Conservation (phyloP, 1,284 basidiomycete species). For the Fomitopsis betulina region DNA sequence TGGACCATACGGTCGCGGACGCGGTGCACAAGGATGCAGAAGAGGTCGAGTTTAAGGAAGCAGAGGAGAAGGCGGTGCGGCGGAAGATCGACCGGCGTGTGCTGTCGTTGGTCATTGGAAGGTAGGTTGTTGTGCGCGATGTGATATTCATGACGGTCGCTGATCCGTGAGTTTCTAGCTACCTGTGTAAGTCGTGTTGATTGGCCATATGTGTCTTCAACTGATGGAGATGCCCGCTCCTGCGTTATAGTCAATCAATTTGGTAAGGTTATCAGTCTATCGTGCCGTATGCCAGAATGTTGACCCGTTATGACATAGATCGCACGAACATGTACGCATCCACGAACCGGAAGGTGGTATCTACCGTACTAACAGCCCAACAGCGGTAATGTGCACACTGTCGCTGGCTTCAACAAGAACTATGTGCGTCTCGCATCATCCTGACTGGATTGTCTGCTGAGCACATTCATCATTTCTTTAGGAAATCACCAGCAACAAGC, state of each 20-base stretch:
- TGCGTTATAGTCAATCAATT: slow-evolving; percentile 49
- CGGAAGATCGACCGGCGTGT: slow-evolving; percentile 45
- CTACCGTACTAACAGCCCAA: background rate
- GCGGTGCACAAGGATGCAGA: slow-evolving; percentile 49
- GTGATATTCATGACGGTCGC: no score
- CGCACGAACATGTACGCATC: slow-evolving; percentile 47
- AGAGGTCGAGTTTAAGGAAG: slow-evolving; percentile 38
- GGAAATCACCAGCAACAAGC: slow-evolving; percentile 47
- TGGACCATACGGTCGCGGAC: slow-evolving; percentile 38
- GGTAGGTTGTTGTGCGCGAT: slow-evolving; percentile 26
- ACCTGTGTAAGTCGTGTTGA: slow-evolving; percentile 36
- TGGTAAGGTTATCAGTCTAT: slow-evolving; percentile 26
- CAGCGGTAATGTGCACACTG: slow-evolving; percentile 52
- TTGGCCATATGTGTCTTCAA: background rate
- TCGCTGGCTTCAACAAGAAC: slow-evolving; percentile 47
- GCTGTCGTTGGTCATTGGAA: slow-evolving; percentile 42
- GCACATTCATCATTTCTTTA: slow-evolving; percentile 10
- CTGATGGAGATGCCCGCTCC: background rate
- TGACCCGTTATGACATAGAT: slow-evolving; percentile 26
- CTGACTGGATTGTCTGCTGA: background rate
- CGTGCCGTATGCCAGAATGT: no score
- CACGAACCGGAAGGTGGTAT: background rate
- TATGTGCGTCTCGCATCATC: slow-evolving; percentile 31
- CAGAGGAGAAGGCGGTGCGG: slow-evolving; percentile 41
- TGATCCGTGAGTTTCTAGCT: slow-evolving; percentile 26